A percentile compares a stretch with the other conserved stretches of the same genome.
Conservation (phyloP, 129 eudicot genomes). For the Pseudognaphalium luteoalbum region DNA sequence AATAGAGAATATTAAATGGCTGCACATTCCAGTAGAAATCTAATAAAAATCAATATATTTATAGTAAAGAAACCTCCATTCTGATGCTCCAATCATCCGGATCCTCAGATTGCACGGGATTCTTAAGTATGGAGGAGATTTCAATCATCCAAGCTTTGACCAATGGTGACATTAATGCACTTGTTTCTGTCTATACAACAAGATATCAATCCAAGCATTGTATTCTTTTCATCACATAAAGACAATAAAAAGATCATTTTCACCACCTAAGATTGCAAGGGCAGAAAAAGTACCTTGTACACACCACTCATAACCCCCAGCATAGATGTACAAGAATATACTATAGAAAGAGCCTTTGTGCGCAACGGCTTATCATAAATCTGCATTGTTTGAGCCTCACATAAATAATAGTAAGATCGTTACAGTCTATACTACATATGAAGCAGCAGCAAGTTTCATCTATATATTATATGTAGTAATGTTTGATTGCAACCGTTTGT, state of each 20-base stretch:
- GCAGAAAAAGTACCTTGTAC: conserved; percentile 65
- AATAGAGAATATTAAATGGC: conserved; percentile 18
- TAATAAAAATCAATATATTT: neutral
- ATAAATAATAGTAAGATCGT: conserved; percentile 18
- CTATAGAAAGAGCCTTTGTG: conserved; percentile 76
- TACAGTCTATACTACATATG: conserved; percentile 15
- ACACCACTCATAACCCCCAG: conserved; percentile 91
- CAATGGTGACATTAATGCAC: conserved; percentile 69
- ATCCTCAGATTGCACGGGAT: conserved; percentile 86
- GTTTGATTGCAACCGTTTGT: neutral
- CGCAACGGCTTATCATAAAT: conserved; percentile 69
- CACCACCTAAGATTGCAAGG: neutral
- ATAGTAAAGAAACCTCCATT: conserved; percentile 67
- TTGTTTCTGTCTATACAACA: conserved; percentile 65
- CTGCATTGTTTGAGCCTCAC: conserved; percentile 41
- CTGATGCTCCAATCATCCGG: conserved; percentile 98
- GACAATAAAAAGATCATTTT: conserved; percentile 1
- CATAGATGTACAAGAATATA: conserved; percentile 79
- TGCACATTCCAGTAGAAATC: conserved; percentile 10
- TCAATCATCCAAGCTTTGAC: conserved; percentile 83
- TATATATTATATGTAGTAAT: too few species aligned
- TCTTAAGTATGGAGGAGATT: conserved; percentile 60
- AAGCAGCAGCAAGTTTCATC: conserved; percentile 17
- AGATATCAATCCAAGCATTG: conserved; percentile 15
- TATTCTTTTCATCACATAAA: conserved; percentile 5